These are phyloP conservation scores for Hymenoscyphus scutula DNA, from an alignment of 2,329 filamentous ascomycete genomes.

Conservation along the genomic window DNA sequence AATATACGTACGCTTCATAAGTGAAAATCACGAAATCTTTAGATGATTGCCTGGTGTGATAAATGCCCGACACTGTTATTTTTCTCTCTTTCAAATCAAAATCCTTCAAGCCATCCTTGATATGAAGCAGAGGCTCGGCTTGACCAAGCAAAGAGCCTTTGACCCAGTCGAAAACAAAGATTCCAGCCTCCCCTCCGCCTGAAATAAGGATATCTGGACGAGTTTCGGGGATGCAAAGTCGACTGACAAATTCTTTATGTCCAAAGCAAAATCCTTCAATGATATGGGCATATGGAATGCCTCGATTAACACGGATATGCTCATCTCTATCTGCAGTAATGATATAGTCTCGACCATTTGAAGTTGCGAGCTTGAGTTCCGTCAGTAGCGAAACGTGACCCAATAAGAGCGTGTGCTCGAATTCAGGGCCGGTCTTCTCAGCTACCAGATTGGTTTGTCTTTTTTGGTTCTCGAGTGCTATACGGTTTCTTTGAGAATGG, in stretches of 20 bases:
- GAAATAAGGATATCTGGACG: slow-evolving; percentile 69
- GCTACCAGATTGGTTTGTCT: slow-evolving; percentile 40
- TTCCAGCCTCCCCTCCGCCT: slow-evolving; percentile 77
- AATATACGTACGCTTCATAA: slow-evolving; percentile 52
- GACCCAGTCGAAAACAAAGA: slow-evolving; percentile 82
- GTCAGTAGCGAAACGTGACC: slow-evolving; percentile 97
- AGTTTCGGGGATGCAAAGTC: slow-evolving; percentile 62
- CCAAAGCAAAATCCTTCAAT: slow-evolving; percentile 89
- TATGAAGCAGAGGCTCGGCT: slow-evolving; percentile 49
- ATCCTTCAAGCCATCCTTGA: slow-evolving; percentile 42
- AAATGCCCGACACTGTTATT: slow-evolving; percentile 39
- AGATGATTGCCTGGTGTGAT: slow-evolving; percentile 31
- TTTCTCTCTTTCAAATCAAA: slow-evolving; percentile 27
- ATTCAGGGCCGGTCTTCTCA: slow-evolving; percentile 44
- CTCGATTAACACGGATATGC: slow-evolving; percentile 86
- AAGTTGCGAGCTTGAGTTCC: slow-evolving; percentile 61
- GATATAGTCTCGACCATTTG: slow-evolving; percentile 54
- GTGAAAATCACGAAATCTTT: slow-evolving; percentile 49
- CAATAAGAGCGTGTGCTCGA: slow-evolving; percentile 75
- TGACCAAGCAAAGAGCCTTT: slow-evolving; percentile 48
- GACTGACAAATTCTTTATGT: slow-evolving; percentile 80
- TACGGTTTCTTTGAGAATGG: slow-evolving; percentile 62
- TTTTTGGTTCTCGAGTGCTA: slow-evolving; percentile 58
- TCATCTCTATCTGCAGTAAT: slow-evolving; percentile 69
- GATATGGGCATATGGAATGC: slow-evolving; percentile 77